phyloP scores from a whole-genome alignment of 768 basidiomycete genomes.

The Amylocystis lapponica region DNA sequence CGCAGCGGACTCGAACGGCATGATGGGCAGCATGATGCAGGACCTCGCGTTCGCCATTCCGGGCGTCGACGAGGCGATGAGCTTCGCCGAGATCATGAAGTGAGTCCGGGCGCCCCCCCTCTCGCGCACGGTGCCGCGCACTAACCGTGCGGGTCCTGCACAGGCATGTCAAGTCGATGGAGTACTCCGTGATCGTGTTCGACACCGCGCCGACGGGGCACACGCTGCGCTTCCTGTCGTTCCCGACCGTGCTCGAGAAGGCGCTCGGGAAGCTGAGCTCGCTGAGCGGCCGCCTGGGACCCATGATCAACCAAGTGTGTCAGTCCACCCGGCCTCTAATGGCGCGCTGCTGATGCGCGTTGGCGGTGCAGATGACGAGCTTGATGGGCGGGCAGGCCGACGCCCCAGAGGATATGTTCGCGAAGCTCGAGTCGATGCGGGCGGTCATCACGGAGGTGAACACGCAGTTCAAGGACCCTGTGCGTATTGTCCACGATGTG shows the following conservation, averaged over 20 bases:
- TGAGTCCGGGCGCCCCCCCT: slow-evolving; percentile 37
- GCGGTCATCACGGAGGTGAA: slow-evolving; percentile 98
- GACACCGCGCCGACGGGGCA: slow-evolving; percentile 99
- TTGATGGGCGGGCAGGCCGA: slow-evolving; percentile 94
- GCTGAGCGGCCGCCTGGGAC: slow-evolving; percentile 92
- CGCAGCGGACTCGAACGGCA: slow-evolving; percentile 78
- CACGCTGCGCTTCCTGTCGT: slow-evolving; percentile 97
- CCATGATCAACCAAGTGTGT: slow-evolving; percentile 84
- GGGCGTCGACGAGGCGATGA: slow-evolving; percentile 99
- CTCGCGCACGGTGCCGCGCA: not conserved
- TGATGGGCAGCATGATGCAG: slow-evolving; percentile 99
- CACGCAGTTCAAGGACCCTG: slow-evolving; percentile 98
- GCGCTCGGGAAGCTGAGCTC: slow-evolving; percentile 91
- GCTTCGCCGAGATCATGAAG: slow-evolving; percentile 99
- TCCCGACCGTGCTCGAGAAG: slow-evolving; percentile 96
- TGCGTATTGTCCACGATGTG: slow-evolving; percentile 32
- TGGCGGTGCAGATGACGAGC: slow-evolving; percentile 68
- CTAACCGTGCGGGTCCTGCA: not conserved
- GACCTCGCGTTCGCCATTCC: slow-evolving; percentile 99
- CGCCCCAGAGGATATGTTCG: slow-evolving; percentile 97
- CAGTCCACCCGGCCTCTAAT: too few species aligned
- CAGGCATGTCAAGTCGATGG: slow-evolving; percentile 99
- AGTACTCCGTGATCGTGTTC: slow-evolving; percentile 99
- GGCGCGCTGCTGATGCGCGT: not conserved
- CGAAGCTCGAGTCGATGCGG: slow-evolving; percentile 95